phyloP scores from a whole-genome alignment of 345 rosid genomes.

The Mercurialis annua region DNA sequence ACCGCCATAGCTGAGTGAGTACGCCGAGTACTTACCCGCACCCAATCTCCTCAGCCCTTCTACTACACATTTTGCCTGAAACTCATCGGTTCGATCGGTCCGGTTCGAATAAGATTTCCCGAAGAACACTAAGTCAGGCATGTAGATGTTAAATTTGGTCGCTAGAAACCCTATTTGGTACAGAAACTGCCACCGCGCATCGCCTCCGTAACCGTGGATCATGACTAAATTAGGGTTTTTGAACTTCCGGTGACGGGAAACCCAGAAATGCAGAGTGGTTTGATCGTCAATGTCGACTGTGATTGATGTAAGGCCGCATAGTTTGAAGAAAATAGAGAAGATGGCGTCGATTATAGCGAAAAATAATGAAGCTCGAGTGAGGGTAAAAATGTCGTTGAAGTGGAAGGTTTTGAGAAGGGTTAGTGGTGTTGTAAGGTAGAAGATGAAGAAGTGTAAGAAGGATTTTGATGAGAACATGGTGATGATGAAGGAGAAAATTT shows the following conservation, averaged over 20 bases:
- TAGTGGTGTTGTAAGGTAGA: slow-evolving; percentile 13
- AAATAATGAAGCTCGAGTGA: slow-evolving; percentile 24
- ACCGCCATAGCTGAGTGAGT: slow-evolving; percentile 79
- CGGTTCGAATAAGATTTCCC: slow-evolving; percentile 45
- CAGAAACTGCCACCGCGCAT: slow-evolving; percentile 67
- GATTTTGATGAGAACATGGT: slow-evolving; percentile 14
- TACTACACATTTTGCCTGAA: slow-evolving; percentile 55
- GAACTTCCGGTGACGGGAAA: slow-evolving; percentile 42
- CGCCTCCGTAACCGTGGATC: slow-evolving; percentile 73
- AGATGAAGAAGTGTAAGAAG: slow-evolving; percentile 9
- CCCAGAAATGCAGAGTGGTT: slow-evolving; percentile 67
- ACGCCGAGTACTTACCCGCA: slow-evolving; percentile 39
- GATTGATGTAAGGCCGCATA: slow-evolving; percentile 51
- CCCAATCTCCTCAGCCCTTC: slow-evolving; percentile 58
- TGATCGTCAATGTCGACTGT: slow-evolving; percentile 53
- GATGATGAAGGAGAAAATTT: not conserved
- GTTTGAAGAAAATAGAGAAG: slow-evolving; percentile 44
- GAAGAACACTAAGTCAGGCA: slow-evolving; percentile 74
- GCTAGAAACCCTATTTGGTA: slow-evolving; percentile 51
- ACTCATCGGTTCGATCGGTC: slow-evolving; percentile 41
- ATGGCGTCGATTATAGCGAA: slow-evolving; percentile 37
- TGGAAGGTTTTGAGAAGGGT: not conserved
- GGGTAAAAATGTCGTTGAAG: not conserved
- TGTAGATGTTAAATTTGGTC: slow-evolving; percentile 42
- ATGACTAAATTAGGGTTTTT: slow-evolving; percentile 45